Conservation (phyloP, 2,329 filamentous ascomycete species). For the Ascochyta rabiei region DNA sequence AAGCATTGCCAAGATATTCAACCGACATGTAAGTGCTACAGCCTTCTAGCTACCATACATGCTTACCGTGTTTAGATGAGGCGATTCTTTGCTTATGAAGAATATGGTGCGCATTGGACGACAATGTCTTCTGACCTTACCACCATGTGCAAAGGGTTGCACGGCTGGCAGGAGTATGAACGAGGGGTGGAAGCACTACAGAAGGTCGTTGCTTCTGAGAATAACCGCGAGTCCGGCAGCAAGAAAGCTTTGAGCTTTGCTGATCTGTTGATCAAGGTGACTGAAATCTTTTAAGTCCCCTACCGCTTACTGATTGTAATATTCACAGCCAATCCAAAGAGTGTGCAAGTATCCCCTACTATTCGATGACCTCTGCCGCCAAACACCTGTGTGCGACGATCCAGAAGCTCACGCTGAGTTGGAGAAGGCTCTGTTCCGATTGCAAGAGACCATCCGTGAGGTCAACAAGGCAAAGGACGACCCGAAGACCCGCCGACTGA, state of each 20-base stretch:
- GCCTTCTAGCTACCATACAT: conserved; percentile 34
- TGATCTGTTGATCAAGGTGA: conserved; percentile 88
- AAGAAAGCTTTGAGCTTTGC: conserved; percentile 81
- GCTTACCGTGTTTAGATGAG: conserved; percentile 64
- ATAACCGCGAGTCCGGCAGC: conserved; percentile 64
- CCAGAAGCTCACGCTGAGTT: conserved; percentile 82
- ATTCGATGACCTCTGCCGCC: conserved; percentile 80
- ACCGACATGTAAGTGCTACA: conserved; percentile 53
- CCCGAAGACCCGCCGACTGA: conserved; percentile 67
- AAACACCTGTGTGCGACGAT: conserved; percentile 84
- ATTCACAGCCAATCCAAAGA: conserved; percentile 79
- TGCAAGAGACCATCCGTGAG: conserved; percentile 76
- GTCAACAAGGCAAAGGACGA: conserved; percentile 88
- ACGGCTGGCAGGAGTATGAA: conserved; percentile 80
- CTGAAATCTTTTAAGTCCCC: not conserved
- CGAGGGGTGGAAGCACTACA: conserved; percentile 84
- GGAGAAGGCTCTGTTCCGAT: conserved; percentile 70
- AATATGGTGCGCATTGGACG: conserved; percentile 90
- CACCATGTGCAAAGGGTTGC: conserved; percentile 69
- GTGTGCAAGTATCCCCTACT: conserved; percentile 90
- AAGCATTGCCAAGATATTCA: conserved; percentile 61
- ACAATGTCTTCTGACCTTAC: conserved; percentile 80
- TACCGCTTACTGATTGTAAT: not conserved
- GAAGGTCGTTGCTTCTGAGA: conserved; percentile 73
- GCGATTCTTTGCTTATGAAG: conserved; percentile 85